phyloP scores from a whole-genome alignment of 441 rosid species.

The Erodium chrysanthum region DNA sequence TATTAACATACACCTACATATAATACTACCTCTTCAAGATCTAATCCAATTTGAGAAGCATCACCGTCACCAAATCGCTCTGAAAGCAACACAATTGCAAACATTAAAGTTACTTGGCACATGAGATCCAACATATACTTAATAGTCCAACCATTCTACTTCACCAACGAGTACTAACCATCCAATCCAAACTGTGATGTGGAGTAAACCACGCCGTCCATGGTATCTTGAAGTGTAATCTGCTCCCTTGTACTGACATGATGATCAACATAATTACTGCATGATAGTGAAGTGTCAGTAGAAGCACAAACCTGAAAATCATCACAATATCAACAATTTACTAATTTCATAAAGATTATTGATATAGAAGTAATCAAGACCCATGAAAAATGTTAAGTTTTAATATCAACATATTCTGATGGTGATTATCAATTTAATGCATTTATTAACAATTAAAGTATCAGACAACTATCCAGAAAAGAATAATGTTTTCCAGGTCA shows the following conservation, averaged over 20 bases:
- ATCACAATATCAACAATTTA: background rate
- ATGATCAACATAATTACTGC: slow-evolving; percentile 93
- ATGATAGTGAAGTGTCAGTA: slow-evolving; percentile 21
- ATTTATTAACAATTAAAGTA: background rate
- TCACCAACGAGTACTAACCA: slow-evolving; percentile 47
- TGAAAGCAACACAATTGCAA: slow-evolving; percentile 31
- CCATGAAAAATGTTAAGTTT: background rate
- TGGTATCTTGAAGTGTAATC: slow-evolving; percentile 93
- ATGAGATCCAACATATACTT: background rate
- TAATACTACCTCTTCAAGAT: slow-evolving; percentile 79
- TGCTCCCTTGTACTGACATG: slow-evolving; percentile 95
- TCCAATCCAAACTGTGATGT: slow-evolving; percentile 94
- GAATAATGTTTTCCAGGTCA: background rate
- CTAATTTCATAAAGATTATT: background rate
- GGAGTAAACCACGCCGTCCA: slow-evolving; percentile 91
- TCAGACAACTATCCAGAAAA: background rate
- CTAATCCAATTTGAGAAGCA: slow-evolving; percentile 79
- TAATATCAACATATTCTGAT: background rate
- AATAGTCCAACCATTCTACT: slow-evolving; percentile 15
- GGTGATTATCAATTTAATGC: background rate
- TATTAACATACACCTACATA: background rate
- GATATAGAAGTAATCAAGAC: background rate
- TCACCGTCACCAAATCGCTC: slow-evolving; percentile 98
- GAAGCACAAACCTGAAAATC: background rate
- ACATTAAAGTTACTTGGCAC: slow-evolving; percentile 13